Evolutionary conservation across 495 filamentous ascomycete species (phyloP).

Genomic region (Penicillium psychrofluorescens): DNA sequence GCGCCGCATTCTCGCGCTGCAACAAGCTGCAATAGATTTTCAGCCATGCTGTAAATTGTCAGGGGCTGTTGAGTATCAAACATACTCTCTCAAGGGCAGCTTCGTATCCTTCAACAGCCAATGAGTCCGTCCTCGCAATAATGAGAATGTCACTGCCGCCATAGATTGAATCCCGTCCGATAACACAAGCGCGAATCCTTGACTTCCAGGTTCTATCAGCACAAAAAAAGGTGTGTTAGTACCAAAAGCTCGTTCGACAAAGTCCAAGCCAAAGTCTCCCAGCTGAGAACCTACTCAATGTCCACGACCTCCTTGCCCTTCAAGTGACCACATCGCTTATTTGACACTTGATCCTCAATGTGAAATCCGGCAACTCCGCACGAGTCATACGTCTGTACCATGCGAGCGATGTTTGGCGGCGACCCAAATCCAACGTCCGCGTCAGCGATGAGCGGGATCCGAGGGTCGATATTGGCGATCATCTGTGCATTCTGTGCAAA

Average conservation of each 20-base stretch:
- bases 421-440: slow-evolving; percentile 52
- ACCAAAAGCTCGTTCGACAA: too few species aligned
- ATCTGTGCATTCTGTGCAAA: slow-evolving; percentile 11
- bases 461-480: slow-evolving; percentile 11
- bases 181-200: slow-evolving; percentile 1
- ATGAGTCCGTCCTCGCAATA: slow-evolving; percentile 56
- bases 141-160: slow-evolving; percentile 43
- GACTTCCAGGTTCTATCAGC: too few species aligned
- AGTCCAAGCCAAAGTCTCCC: too few species aligned
- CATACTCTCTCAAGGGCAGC: too few species aligned
- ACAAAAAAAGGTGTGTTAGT: too few species aligned
- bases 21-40: too few species aligned
- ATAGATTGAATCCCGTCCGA: slow-evolving; percentile 22
- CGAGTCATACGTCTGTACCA: slow-evolving; percentile 46
- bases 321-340: slow-evolving; percentile 53
- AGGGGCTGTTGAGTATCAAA: too few species aligned
- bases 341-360: slow-evolving; percentile 56
- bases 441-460: slow-evolving; percentile 51
- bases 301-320: slow-evolving; percentile 48
- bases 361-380: slow-evolving; percentile 55
- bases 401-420: slow-evolving; percentile 45
- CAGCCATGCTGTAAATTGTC: too few species aligned
- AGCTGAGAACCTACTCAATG: too few species aligned
- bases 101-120: slow-evolving; percentile 6
- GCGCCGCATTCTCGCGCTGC: too few species aligned